Conservation (phyloP, 2,329 filamentous ascomycete genomes). For the Teratosphaeria zuluensis region DNA sequence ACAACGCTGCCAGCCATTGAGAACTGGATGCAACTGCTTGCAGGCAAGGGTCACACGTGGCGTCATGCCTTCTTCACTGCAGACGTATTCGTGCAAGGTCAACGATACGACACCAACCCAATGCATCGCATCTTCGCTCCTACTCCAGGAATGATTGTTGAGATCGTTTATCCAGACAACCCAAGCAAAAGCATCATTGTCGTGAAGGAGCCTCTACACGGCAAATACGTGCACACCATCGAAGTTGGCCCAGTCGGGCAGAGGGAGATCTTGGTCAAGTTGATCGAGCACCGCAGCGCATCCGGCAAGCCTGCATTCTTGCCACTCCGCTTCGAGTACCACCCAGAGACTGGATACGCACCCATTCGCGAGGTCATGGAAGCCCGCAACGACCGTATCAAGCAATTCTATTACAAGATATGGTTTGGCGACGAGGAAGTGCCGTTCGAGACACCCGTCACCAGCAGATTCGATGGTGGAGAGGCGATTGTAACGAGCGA, state of each 20-base stretch:
- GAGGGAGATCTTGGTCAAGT: constrained; percentile 74
- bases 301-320: constrained; percentile 73
- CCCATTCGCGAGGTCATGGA: constrained; percentile 96
- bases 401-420: constrained; percentile 96
- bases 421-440: constrained; percentile 88
- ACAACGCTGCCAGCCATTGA: constrained; percentile 68
- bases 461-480: constrained; percentile 82
- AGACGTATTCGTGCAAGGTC: constrained; percentile 87
- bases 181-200: constrained; percentile 74
- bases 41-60: constrained; percentile 81
- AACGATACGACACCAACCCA: constrained; percentile 95
- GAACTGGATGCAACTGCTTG: constrained; percentile 79
- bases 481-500: constrained; percentile 78
- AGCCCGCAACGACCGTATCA: constrained; percentile 91
- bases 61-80: constrained; percentile 88
- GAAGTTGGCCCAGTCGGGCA: constrained; percentile 67
- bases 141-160: constrained; percentile 75
- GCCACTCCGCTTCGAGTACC: constrained; percentile 82
- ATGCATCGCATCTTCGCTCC: constrained; percentile 86
- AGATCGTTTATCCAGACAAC: constrained; percentile 74
- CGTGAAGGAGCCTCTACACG: constrained; percentile 77
- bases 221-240: constrained; percentile 79
- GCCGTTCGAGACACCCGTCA: constrained; percentile 75
- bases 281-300: constrained; percentile 89
- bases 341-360: constrained; percentile 92